Percentiles rank a stretch among this genome's conserved stretches.
Conservation (phyloP, 2,329 filamentous ascomycete genomes). For the Botrytis fabae region DNA sequence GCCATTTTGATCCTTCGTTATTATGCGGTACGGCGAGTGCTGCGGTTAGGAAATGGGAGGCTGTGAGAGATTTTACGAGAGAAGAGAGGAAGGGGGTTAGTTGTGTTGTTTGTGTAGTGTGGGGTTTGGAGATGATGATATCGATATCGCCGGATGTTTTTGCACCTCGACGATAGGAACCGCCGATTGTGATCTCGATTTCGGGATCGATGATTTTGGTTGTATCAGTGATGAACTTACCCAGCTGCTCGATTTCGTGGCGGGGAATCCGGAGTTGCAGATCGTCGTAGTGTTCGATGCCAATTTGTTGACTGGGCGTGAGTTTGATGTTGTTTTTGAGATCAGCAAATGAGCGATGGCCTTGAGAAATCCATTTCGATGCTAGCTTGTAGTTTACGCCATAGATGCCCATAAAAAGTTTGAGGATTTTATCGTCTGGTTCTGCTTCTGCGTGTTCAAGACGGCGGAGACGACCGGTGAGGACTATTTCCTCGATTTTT, state of each 20-base stretch:
- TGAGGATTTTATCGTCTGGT: conserved; percentile 62
- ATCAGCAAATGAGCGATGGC: conserved; percentile 73
- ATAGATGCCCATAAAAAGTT: conserved; percentile 75
- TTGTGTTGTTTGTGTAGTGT: conserved; percentile 53
- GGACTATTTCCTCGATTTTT: conserved; percentile 88
- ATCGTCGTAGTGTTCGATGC: conserved; percentile 77
- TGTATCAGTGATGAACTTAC: conserved; percentile 59
- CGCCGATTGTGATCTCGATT: conserved; percentile 73
- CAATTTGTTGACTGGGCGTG: conserved; percentile 69
- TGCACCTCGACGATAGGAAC: conserved; percentile 82
- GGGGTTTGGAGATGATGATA: conserved; percentile 72
- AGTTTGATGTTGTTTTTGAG: conserved; percentile 62
- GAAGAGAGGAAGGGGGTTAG: conserved; percentile 62
- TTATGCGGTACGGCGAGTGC: conserved; percentile 59
- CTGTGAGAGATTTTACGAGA: conserved; percentile 63
- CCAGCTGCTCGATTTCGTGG: conserved; percentile 70
- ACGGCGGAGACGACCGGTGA: conserved; percentile 68
- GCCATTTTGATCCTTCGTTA: conserved; percentile 73
- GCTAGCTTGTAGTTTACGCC: conserved; percentile 72
- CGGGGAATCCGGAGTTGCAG: conserved; percentile 78
- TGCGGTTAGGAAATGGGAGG: conserved; percentile 65
- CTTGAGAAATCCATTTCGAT: conserved; percentile 72
- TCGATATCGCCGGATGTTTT: conserved; percentile 79
- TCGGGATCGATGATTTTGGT: conserved; percentile 60
- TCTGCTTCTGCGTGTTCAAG: conserved; percentile 71